Percentiles rank a stretch among this genome's conserved stretches.
phyloP scores from a whole-genome alignment of 140 eudicot species.

The Stevia rebaudiana region DNA sequence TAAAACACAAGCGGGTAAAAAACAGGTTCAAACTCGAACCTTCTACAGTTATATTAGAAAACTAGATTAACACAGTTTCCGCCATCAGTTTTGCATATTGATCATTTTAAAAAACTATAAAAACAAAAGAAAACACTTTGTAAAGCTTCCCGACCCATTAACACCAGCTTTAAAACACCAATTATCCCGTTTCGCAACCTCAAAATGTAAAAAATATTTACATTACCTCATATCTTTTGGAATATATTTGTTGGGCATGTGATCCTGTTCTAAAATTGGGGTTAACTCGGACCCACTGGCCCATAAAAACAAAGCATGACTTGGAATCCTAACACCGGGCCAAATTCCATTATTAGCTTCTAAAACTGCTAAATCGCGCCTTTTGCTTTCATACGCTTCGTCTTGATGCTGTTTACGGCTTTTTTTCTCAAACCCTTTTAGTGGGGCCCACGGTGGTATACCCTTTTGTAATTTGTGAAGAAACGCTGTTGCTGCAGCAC shows the following conservation, averaged over 20 bases:
- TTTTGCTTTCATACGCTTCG: constrained; percentile 83
- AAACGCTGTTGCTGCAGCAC: constrained; percentile 84
- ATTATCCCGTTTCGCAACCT: neutral
- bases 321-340: constrained; percentile 85
- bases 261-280: constrained; percentile 67
- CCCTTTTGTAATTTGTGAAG: constrained; percentile 82
- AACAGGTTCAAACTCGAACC: neutral
- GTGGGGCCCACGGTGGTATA: constrained; percentile 84
- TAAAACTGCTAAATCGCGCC: constrained; percentile 86
- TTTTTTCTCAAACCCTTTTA: constrained; percentile 71
- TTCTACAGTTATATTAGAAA: neutral
- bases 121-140: neutral
- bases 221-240: constrained; percentile 81
- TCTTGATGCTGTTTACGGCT: constrained; percentile 72
- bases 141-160: neutral
- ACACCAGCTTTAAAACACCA: neutral
- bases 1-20: neutral
- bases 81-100: neutral
- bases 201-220: neutral
- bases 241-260: constrained; percentile 86
- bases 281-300: constrained; percentile 93
- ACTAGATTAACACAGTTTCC: too few species aligned
- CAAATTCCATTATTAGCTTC: constrained; percentile 87
- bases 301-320: constrained; percentile 91
- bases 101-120: neutral